Base-by-base conservation (phyloP, 2,329 filamentous ascomycete genomes). In the Claviceps sp. region DNA sequence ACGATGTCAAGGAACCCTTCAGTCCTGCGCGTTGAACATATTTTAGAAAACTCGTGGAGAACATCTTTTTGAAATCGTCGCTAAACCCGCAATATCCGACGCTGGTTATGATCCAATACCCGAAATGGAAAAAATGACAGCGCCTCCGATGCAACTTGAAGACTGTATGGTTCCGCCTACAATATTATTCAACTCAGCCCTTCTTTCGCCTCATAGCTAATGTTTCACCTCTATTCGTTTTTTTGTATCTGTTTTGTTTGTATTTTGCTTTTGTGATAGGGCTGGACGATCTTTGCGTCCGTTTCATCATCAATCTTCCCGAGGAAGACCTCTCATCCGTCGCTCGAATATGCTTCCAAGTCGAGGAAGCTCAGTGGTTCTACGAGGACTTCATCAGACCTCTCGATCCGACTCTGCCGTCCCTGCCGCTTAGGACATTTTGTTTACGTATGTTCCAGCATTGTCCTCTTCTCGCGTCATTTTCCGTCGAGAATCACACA, bases 301-400 rank as follows among this genome's bases (percentile, higher is more conserved):
- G 94, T 66, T 98, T 98, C 71, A 91, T 98, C 65, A 88, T 97
- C 69, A 97, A 98, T 71, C 80, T 97, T 55, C 93, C 94, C 45
- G 78, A 86, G 57, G 88, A 93, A 68, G 93, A 98, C 68, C 79
- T 97, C 46, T 82, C 83, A 58, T 89, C 87, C 2, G 86, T 95
- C 53, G 88, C 89, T 65, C 85, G 93, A 64, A 93, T 98, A 70
- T 97, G 91, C 71, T 98, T 98, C 68, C 90, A 97, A 71, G 86
- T 98, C 60, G 93, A 98, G 70, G 94, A 98, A 71, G 93, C 93
- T 61, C 94, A 98, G 82, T 98, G 93, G 93, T 98, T 95, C 71
- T 98, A 98, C 79, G 93, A 98, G 75, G 93, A 98, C 70, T 98
- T 98, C 66, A 88, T 98, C 66, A 87, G 93, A 47, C 90, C 91